These are phyloP conservation scores for Paulownia fortunei DNA, from an alignment of 257 asterid genomes.

Conservation along the genomic window DNA sequence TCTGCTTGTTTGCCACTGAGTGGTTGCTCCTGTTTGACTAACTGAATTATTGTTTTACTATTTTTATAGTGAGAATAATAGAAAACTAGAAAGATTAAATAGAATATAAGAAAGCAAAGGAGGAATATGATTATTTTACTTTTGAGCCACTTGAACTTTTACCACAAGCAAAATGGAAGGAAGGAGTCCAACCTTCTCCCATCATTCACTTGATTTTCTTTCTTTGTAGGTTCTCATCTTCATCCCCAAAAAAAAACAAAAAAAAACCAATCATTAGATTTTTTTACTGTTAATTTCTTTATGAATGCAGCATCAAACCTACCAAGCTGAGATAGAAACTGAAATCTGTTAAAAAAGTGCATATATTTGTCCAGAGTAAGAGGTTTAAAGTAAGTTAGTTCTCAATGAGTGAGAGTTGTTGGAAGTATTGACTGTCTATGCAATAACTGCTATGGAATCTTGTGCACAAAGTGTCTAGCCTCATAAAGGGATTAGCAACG, in stretches of 20 bases:
- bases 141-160: background rate
- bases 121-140: background rate
- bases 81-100: background rate
- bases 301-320: background rate
- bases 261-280: background rate
- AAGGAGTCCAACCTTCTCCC: conserved; percentile 5
- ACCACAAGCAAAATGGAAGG: background rate
- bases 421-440: background rate
- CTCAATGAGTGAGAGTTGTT: background rate
- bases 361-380: background rate
- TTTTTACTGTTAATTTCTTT: background rate
- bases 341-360: background rate
- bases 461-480: conserved; percentile 8
- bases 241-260: background rate
- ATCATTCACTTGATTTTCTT: background rate
- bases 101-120: conserved; percentile 9
- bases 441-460: conserved; percentile 20
- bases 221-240: conserved; percentile 11
- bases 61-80: background rate
- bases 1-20: conserved; percentile 24
- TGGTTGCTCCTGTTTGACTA: conserved; percentile 7
- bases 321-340: conserved; percentile 12
- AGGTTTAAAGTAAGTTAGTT: background rate
- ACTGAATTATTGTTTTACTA: conserved; percentile 8
- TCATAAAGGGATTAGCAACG: background rate